Conservation (phyloP, 441 rosid species). For the Croton setiger region DNA sequence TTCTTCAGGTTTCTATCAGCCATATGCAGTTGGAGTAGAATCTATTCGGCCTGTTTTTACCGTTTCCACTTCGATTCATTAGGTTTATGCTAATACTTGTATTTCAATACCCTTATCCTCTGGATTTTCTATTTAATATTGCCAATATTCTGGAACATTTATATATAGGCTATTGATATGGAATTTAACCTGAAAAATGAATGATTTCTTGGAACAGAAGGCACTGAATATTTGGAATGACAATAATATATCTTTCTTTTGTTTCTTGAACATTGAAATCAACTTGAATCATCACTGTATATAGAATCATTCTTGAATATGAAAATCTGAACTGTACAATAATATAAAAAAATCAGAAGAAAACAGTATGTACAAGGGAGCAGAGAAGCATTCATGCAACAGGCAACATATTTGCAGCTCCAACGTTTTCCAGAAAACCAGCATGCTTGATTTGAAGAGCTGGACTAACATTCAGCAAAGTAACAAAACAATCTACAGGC, state of each 20-base stretch:
- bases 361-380: not conserved
- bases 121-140: slow-evolving; percentile 2
- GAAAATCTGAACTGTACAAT: not conserved
- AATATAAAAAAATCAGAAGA: not conserved
- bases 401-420: slow-evolving; percentile 33
- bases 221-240: not conserved
- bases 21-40: not conserved
- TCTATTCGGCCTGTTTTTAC: not conserved
- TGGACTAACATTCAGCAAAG: slow-evolving; percentile 61
- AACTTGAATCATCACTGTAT: not conserved
- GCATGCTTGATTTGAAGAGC: slow-evolving; percentile 67
- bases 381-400: slow-evolving; percentile 29
- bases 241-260: not conserved
- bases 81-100: not conserved
- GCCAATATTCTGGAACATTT: not conserved
- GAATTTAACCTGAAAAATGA: not conserved
- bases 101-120: not conserved
- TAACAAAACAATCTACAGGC: slow-evolving; percentile 59
- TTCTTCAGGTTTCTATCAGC: slow-evolving; percentile 17
- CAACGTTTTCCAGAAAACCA: slow-evolving; percentile 33
- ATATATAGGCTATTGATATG: not conserved
- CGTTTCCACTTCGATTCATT: not conserved
- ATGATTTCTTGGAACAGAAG: no score
- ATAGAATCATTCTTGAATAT: not conserved
- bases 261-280: not conserved